phyloP scores from a whole-genome alignment of 441 rosid species.

The Melastoma candidum region DNA sequence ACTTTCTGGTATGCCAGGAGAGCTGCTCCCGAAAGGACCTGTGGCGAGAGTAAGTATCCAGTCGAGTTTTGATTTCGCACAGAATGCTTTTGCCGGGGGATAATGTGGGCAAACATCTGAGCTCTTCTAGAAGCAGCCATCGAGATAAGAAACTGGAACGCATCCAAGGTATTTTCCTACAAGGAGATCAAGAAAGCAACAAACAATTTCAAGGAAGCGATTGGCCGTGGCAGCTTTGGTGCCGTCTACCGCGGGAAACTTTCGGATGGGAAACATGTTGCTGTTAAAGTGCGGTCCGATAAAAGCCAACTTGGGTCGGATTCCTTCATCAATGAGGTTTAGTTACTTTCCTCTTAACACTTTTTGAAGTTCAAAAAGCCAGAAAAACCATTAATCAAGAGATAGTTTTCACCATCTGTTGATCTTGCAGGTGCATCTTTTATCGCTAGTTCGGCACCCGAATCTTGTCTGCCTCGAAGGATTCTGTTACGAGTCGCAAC shows the following conservation, averaged over 20 bases:
- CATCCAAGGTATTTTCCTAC: conserved; percentile 64
- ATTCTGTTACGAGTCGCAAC: conserved; percentile 70
- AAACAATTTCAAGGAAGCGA: conserved; percentile 62
- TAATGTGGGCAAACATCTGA: conserved; percentile 9
- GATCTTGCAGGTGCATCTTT: conserved; percentile 52
- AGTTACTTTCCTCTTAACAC: background rate
- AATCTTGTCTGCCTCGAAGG: conserved; percentile 87
- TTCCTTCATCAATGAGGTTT: conserved; percentile 86
- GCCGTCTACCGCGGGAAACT: conserved; percentile 84
- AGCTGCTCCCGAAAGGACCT: conserved; percentile 31
- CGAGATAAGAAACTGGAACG: conserved; percentile 77
- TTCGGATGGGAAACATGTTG: conserved; percentile 62
- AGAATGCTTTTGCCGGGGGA: conserved; percentile 9
- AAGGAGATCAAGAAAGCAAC: conserved; percentile 81
- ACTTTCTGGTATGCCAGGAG: conserved; percentile 34
- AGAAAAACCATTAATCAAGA: background rate
- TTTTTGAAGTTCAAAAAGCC: background rate
- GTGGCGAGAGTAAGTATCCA: conserved; percentile 35
- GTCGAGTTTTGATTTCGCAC: conserved; percentile 1
- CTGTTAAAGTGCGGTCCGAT: conserved; percentile 84
- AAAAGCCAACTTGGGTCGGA: conserved; percentile 83
- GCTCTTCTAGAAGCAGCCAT: conserved; percentile 31
- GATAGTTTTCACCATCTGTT: conserved; percentile 2
- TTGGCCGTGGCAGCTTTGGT: conserved; percentile 90
- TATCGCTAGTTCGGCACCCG: conserved; percentile 76